A percentile compares a stretch with the other conserved stretches of the same genome.
Conservation (phyloP, 306 rosid species). For the Clitoria ternatea region DNA sequence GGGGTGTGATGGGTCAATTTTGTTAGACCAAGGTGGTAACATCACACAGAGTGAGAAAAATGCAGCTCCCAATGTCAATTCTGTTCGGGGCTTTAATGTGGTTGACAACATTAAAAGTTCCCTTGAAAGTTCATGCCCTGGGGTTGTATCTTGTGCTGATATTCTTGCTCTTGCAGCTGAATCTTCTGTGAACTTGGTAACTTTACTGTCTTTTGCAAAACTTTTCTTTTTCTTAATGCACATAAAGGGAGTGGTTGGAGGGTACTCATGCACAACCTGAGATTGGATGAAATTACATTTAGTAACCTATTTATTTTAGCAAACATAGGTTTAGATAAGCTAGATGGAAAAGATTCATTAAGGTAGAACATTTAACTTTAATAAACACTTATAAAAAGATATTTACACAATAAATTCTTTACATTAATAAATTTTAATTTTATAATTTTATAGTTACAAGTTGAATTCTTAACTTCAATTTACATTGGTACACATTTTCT, state of each 20-base stretch:
- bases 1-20: constrained; percentile 79
- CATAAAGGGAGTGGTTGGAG: background rate
- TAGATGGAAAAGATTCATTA: too few species aligned
- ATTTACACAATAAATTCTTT: too few species aligned
- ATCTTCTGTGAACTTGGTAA: constrained; percentile 57
- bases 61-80: constrained; percentile 48
- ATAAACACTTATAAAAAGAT: too few species aligned
- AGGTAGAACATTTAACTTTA: too few species aligned
- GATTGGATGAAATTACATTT: too few species aligned
- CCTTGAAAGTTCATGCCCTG: constrained; percentile 57
- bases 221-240: background rate
- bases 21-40: constrained; percentile 47
- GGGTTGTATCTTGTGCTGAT: constrained; percentile 72
- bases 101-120: constrained; percentile 62
- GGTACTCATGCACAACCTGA: too few species aligned
- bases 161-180: constrained; percentile 69
- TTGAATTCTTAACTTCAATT: too few species aligned
- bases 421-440: too few species aligned
- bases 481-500: too few species aligned
- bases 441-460: too few species aligned
- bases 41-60: constrained; percentile 67
- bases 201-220: background rate
- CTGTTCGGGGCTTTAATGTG: constrained; percentile 47
- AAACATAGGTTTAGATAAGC: too few species aligned
- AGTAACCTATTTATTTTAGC: too few species aligned